Evolutionary conservation across 371 early-diverging fungal species (phyloP).

Genomic region (Dinochytrium kinnereticum): DNA sequence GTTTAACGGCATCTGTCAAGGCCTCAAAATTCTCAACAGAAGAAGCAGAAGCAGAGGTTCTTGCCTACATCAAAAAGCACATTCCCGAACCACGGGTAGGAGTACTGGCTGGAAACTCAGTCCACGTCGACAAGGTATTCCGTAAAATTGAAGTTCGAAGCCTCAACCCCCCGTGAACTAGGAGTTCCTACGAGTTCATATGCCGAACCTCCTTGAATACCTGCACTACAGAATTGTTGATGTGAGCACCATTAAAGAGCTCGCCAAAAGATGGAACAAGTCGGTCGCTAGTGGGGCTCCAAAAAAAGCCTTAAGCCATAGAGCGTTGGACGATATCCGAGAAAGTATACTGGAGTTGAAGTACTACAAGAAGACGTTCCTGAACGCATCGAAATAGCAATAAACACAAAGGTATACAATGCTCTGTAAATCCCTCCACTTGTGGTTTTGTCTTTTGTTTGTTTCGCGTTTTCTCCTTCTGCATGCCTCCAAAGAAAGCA

Average conservation of each 20-base stretch:
- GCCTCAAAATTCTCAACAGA: conserved; percentile 66
- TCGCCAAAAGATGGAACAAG: conserved; percentile 79
- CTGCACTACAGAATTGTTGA: conserved; percentile 86
- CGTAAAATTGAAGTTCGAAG: neutral
- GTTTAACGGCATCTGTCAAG: conserved; percentile 82
- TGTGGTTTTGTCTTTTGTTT: neutral
- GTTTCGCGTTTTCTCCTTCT: neutral
- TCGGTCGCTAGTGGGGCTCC: conserved; percentile 52
- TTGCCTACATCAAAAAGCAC: conserved; percentile 74
- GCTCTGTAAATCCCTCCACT: neutral
- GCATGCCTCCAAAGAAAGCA: conserved; percentile 16
- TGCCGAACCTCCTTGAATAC: conserved; percentile 77
- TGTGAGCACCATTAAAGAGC: conserved; percentile 91
- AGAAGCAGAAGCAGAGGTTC: conserved; percentile 76
- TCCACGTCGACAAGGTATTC: conserved; percentile 74
- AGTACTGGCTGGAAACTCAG: conserved; percentile 91
- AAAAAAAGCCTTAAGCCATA: conserved; percentile 30
- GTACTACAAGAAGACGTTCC: conserved; percentile 61
- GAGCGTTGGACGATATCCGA: conserved; percentile 90
- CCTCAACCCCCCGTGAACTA: neutral
- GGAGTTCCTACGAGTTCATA: conserved; percentile 78
- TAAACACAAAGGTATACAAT: neutral
- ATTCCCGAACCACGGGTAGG: conserved; percentile 65
- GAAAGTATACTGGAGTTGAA: conserved; percentile 89
- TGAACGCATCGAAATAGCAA: neutral